Evolutionary conservation across 2,329 filamentous ascomycete species (phyloP).

Genomic region (Pezicula radicicola): DNA sequence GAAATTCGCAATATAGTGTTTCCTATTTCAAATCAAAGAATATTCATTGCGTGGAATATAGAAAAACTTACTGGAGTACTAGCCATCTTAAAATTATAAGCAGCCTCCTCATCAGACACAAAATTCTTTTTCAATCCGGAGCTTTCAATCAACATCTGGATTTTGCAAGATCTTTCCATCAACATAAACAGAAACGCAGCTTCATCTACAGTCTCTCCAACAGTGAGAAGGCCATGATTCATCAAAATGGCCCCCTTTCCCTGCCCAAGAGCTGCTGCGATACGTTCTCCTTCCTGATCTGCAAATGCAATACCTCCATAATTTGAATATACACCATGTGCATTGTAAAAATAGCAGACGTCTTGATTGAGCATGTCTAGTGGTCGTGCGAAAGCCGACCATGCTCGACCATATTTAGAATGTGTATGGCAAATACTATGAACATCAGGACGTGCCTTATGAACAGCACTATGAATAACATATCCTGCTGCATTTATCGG

Average conservation of each 20-base stretch:
- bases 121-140: constrained; percentile 10
- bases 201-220: constrained; percentile 36
- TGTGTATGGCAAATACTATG: constrained; percentile 7
- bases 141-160: constrained; percentile 26
- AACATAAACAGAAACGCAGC: constrained; percentile 38
- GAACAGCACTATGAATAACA: constrained; percentile 5
- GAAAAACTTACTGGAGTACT: background rate
- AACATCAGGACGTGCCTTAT: constrained; percentile 5
- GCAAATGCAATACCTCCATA: constrained; percentile 44
- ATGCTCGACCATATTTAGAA: constrained; percentile 2
- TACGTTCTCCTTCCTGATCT: constrained; percentile 39
- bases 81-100: constrained; percentile 1
- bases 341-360: constrained; percentile 34
- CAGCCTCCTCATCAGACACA: constrained; percentile 98
- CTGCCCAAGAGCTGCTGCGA: constrained; percentile 33
- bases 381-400: constrained; percentile 2
- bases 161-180: constrained; percentile 36
- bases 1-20: constrained; percentile 4
- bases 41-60: background rate
- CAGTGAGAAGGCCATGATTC: constrained; percentile 30
- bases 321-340: constrained; percentile 28
- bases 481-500: constrained; percentile 7
- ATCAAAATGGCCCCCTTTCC: constrained; percentile 38
- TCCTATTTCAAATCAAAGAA: background rate
- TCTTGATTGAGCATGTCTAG: constrained; percentile 21